A percentile compares a stretch with the other conserved stretches of the same genome.
These are phyloP conservation scores for Polytolypa hystricis DNA, from an alignment of 2,329 filamentous ascomycete species.

Conservation along the genomic window DNA sequence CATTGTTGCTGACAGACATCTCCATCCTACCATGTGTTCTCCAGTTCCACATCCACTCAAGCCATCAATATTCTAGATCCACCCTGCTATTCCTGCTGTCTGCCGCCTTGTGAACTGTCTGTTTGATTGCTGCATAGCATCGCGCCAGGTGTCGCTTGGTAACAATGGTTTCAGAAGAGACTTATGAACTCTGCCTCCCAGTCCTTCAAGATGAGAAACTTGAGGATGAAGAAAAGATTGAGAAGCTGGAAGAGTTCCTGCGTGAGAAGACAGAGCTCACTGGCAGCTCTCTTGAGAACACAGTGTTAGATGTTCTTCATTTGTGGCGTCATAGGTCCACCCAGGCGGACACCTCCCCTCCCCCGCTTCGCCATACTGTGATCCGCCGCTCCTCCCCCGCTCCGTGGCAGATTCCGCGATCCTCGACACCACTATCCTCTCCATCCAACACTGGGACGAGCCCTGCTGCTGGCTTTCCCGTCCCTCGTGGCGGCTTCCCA, in stretches of 20 bases:
- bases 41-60: no score
- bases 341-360: slow-evolving; percentile 57
- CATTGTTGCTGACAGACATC: slow-evolving; percentile 3
- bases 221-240: slow-evolving; percentile 91
- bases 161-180: slow-evolving; percentile 81
- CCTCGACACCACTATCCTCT: slow-evolving; percentile 70
- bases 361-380: slow-evolving; percentile 76
- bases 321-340: slow-evolving; percentile 54
- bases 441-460: slow-evolving; percentile 66
- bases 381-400: slow-evolving; percentile 85
- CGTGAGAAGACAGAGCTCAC: slow-evolving; percentile 65
- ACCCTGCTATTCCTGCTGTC: no score
- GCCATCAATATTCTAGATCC: no score
- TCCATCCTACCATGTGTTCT: no score
- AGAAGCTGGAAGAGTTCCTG: slow-evolving; percentile 77
- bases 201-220: slow-evolving; percentile 71
- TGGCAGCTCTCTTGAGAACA: slow-evolving; percentile 74
- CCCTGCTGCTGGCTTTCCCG: slow-evolving; percentile 67
- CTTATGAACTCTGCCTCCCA: slow-evolving; percentile 83
- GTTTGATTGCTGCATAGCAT: no score
- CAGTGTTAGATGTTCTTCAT: slow-evolving; percentile 76
- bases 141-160: no score
- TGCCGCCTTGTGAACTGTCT: no score
- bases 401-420: slow-evolving; percentile 71
- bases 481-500: slow-evolving; percentile 61